Evolutionary conservation across 2,329 filamentous ascomycete species (phyloP).

Genomic region (Trichoderma lentiforme): DNA sequence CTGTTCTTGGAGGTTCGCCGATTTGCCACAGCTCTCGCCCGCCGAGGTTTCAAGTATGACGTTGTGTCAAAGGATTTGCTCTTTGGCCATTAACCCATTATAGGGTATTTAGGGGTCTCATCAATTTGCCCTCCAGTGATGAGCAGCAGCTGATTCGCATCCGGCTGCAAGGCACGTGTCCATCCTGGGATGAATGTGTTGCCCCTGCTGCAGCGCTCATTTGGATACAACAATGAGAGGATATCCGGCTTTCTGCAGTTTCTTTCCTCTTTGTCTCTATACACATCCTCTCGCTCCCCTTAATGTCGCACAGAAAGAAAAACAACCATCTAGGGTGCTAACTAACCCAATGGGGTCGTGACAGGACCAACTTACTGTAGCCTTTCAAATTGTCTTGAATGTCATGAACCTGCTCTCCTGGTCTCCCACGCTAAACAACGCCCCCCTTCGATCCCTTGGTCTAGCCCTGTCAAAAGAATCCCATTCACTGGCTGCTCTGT

Average conservation of each 20-base stretch:
- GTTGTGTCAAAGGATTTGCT: background rate
- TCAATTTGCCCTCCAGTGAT: background rate
- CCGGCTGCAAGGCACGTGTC: background rate
- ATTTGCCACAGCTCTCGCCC: slow-evolving; percentile 1
- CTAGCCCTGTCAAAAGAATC: background rate
- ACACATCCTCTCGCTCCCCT: background rate
- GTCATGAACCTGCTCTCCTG: background rate
- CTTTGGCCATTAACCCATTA: background rate
- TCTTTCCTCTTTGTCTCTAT: background rate
- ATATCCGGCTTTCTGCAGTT: background rate
- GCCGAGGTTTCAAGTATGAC: background rate
- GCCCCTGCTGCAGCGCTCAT: background rate
- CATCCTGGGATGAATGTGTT: background rate
- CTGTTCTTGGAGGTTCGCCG: background rate
- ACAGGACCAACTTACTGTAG: background rate
- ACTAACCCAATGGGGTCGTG: background rate
- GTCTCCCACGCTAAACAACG: background rate
- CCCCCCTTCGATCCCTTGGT: background rate
- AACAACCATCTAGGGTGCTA: background rate
- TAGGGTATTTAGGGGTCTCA: background rate
- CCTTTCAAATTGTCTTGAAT: background rate
- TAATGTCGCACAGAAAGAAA: background rate
- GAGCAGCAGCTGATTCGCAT: background rate
- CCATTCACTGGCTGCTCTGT: background rate
- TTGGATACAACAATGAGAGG: background rate